Evolutionary conservation across 2,329 filamentous ascomycete species (phyloP).

Genomic region (Ophiostoma novo-ulmi): DNA sequence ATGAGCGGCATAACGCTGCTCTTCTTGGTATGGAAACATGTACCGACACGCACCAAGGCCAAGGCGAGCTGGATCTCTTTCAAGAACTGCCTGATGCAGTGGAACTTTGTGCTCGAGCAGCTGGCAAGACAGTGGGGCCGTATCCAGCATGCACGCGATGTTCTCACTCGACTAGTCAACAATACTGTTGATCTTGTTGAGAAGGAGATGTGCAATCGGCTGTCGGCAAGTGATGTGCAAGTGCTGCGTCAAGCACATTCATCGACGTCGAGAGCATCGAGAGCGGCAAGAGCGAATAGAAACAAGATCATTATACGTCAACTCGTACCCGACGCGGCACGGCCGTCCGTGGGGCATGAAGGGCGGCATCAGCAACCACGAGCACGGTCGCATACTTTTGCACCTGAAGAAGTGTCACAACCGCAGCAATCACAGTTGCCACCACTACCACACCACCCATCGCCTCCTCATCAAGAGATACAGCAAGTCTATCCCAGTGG

Average conservation of each 20-base stretch:
- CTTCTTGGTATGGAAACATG: constrained; percentile 27
- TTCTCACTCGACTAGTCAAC: constrained; percentile 20
- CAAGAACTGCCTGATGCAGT: constrained; percentile 30
- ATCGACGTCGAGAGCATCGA: no score
- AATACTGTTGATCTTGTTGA: constrained; percentile 24
- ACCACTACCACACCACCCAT: neutral
- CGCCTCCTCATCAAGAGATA: neutral
- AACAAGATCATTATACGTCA: neutral
- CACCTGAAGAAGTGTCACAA: neutral
- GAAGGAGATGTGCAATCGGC: constrained; percentile 21
- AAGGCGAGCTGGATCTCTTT: constrained; percentile 28
- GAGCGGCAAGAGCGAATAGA: neutral
- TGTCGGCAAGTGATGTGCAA: constrained; percentile 14
- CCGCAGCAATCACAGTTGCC: neutral
- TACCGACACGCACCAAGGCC: constrained; percentile 17
- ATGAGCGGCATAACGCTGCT: constrained; percentile 30
- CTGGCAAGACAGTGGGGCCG: constrained; percentile 27
- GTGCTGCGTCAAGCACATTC: neutral
- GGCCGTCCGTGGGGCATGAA: neutral
- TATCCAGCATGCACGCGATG: constrained; percentile 20
- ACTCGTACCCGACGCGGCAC: neutral
- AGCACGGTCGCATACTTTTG: neutral
- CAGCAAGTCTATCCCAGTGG: neutral
- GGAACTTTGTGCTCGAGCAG: constrained; percentile 27
- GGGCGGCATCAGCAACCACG: neutral